Conservation (phyloP, 768 basidiomycete genomes). For the Leccinum subtestaceum region DNA sequence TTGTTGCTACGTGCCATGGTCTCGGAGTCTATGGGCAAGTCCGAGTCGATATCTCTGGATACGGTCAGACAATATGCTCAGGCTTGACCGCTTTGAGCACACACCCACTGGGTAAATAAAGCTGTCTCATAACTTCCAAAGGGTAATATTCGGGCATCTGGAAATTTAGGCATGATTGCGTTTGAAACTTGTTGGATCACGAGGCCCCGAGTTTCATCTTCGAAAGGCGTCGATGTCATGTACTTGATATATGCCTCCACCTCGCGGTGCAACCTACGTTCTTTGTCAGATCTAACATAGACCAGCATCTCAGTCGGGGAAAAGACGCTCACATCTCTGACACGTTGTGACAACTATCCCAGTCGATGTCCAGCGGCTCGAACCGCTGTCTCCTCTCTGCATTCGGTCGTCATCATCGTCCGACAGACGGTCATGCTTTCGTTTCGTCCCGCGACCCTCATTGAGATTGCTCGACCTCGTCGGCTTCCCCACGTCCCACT, state of each 20-base stretch:
- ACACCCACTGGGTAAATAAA: slow-evolving; percentile 92
- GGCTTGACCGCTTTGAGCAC: slow-evolving; percentile 24
- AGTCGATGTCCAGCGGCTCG: slow-evolving; percentile 42
- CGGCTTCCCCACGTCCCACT: no score
- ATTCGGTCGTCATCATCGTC: no score
- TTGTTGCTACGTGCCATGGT: slow-evolving; percentile 72
- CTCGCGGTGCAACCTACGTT: slow-evolving; percentile 76
- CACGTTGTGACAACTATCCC: slow-evolving; percentile 72
- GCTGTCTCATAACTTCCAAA: slow-evolving; percentile 94
- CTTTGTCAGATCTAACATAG: slow-evolving; percentile 2
- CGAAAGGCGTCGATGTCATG: slow-evolving; percentile 69
- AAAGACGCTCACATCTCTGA: slow-evolving; percentile 70
- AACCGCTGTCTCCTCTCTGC: no score
- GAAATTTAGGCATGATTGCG: slow-evolving; percentile 60
- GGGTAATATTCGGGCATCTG: slow-evolving; percentile 76
- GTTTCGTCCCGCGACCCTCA: no score
- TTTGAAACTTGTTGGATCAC: slow-evolving; percentile 68
- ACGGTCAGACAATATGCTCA: slow-evolving; percentile 11
- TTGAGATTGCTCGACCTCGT: no score
- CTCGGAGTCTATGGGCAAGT: slow-evolving; percentile 77
- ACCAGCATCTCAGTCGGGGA: background rate
- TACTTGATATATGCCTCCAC: slow-evolving; percentile 62
- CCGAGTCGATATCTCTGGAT: slow-evolving; percentile 89
- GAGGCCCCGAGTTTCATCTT: slow-evolving; percentile 81
- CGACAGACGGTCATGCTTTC: no score